These are phyloP conservation scores for Annulohypoxylon maeteangense DNA, from an alignment of 495 filamentous ascomycete species.

Conservation along the genomic window DNA sequence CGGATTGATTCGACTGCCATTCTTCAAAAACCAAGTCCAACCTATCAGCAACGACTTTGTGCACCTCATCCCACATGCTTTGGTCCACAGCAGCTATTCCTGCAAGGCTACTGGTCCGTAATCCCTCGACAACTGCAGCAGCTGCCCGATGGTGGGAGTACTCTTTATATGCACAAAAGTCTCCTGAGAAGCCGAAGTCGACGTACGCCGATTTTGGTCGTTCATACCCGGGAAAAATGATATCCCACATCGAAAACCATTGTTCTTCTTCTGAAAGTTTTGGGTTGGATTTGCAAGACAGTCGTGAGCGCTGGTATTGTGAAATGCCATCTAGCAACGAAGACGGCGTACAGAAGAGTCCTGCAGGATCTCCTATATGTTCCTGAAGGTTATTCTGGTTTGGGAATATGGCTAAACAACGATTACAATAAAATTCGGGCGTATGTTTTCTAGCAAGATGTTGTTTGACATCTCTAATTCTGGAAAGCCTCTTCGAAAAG, in stretches of 20 bases:
- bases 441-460: conserved; percentile 35
- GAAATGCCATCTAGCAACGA: conserved; percentile 25
- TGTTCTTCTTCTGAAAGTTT: conserved; percentile 11
- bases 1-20: neutral
- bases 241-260: conserved; percentile 42
- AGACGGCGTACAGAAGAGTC: conserved; percentile 5
- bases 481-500: conserved; percentile 25
- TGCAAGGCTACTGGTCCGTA: neutral
- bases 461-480: conserved; percentile 37
- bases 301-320: conserved; percentile 12
- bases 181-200: conserved; percentile 30
- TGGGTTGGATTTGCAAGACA: conserved; percentile 19
- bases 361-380: conserved; percentile 13
- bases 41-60: neutral
- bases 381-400: neutral
- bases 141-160: neutral
- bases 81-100: neutral
- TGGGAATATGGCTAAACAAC: conserved; percentile 26
- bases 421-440: conserved; percentile 37
- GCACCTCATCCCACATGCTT: neutral
- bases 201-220: conserved; percentile 29
- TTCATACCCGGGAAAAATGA: conserved; percentile 32
- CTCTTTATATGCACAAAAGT: conserved; percentile 27
- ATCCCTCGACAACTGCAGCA: neutral
- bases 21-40: conserved; percentile 4